A percentile compares a stretch with the other conserved stretches of the same genome.
Conservation (phyloP, 2,329 filamentous ascomycete species). For the Cryphonectria japonica region DNA sequence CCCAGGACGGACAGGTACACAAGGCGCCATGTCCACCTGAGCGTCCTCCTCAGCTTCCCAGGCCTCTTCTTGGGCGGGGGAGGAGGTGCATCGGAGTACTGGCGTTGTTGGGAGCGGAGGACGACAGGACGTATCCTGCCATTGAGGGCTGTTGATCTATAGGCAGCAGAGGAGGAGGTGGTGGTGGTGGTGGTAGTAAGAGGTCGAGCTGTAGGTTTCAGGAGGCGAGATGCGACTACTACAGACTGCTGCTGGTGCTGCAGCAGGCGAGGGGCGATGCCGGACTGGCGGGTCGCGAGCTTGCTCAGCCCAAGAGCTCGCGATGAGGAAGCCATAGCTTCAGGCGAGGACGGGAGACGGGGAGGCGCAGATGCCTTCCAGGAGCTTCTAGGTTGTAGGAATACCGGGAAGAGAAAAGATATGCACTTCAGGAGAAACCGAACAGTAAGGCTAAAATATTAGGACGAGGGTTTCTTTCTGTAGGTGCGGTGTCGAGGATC, state of each 20-base stretch:
- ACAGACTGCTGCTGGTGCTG: slow-evolving; percentile 31
- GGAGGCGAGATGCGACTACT: slow-evolving; percentile 34
- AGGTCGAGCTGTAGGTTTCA: slow-evolving; percentile 34
- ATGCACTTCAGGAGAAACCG: not conserved
- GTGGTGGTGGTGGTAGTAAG: slow-evolving; percentile 26
- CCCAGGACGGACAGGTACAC: slow-evolving; percentile 76
- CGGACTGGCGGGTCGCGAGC: slow-evolving; percentile 37
- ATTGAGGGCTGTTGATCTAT: slow-evolving; percentile 30
- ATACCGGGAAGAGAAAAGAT: not conserved
- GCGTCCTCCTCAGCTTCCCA: slow-evolving; percentile 65
- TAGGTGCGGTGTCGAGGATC: slow-evolving; percentile 5
- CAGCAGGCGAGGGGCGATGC: slow-evolving; percentile 32
- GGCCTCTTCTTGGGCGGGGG: slow-evolving; percentile 54
- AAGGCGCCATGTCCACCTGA: slow-evolving; percentile 83
- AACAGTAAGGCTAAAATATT: not conserved
- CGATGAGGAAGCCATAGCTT: slow-evolving; percentile 40
- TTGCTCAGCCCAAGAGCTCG: slow-evolving; percentile 38
- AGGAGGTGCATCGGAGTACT: slow-evolving; percentile 37
- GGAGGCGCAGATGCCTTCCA: slow-evolving; percentile 10
- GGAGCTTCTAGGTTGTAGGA: not conserved
- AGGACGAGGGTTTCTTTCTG: not conserved
- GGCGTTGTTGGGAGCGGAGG: slow-evolving; percentile 37
- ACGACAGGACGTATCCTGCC: slow-evolving; percentile 33
- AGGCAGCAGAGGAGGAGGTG: slow-evolving; percentile 19
- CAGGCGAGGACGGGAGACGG: slow-evolving; percentile 27